phyloP scores from a whole-genome alignment of 2,329 filamentous ascomycete species.

The Eurotiales sp. region DNA sequence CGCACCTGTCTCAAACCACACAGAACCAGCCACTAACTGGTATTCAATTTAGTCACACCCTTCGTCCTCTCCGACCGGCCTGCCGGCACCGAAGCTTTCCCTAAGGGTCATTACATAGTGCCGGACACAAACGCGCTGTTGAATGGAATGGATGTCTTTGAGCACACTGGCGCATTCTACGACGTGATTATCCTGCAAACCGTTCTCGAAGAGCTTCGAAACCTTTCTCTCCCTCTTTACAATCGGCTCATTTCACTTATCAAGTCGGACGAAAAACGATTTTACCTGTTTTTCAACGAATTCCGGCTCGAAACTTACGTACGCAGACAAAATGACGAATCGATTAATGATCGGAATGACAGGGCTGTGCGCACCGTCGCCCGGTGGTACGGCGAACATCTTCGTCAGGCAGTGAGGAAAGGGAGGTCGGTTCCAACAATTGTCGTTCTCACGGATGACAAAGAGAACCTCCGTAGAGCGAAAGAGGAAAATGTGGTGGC shows the following conservation, averaged over 20 bases:
- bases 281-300: slow-evolving; percentile 99
- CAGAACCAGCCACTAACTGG: background rate
- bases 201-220: slow-evolving; percentile 91
- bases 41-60: slow-evolving; percentile 57
- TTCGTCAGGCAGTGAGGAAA: slow-evolving; percentile 58
- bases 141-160: slow-evolving; percentile 95
- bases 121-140: slow-evolving; percentile 95
- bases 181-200: slow-evolving; percentile 97
- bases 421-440: slow-evolving; percentile 64
- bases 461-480: slow-evolving; percentile 78
- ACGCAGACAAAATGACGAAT: slow-evolving; percentile 68
- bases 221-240: slow-evolving; percentile 89
- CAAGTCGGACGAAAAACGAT: slow-evolving; percentile 93
- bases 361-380: slow-evolving; percentile 81
- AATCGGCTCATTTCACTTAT: slow-evolving; percentile 87
- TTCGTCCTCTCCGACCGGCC: slow-evolving; percentile 89
- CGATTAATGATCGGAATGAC: slow-evolving; percentile 95
- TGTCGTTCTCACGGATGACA: slow-evolving; percentile 92
- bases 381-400: slow-evolving; percentile 84
- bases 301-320: slow-evolving; percentile 92
- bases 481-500: slow-evolving; percentile 68
- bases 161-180: slow-evolving; percentile 85
- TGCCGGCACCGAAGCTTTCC: slow-evolving; percentile 75
- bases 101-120: slow-evolving; percentile 86
- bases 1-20: background rate